A percentile compares a stretch with the other conserved stretches of the same genome.
Evolutionary conservation across 139 green algal species (phyloP).

Genomic region (Chlamydomonas applanata): DNA sequence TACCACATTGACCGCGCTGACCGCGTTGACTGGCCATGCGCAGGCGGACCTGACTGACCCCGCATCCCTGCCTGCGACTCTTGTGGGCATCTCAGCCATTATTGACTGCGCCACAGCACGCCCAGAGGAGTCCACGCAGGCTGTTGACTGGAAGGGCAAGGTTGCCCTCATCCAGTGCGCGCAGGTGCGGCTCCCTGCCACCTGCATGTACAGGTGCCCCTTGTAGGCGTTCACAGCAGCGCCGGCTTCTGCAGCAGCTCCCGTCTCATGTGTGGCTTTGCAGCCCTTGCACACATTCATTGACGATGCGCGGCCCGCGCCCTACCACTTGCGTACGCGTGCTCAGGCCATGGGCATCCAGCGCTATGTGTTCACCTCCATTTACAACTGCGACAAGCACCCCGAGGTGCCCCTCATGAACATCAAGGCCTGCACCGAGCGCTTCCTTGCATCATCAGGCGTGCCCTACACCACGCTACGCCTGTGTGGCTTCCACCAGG

Average conservation of each 20-base stretch:
- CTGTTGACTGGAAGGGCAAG: constrained; percentile 98
- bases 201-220: background rate
- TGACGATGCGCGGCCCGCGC: no score
- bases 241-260: background rate
- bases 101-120: constrained; percentile 96
- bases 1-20: background rate
- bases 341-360: constrained; percentile 95
- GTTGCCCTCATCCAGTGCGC: constrained; percentile 94
- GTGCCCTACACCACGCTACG: constrained; percentile 94
- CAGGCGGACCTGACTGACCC: constrained; percentile 93
- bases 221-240: background rate
- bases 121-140: constrained; percentile 89
- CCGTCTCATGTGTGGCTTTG: background rate
- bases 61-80: constrained; percentile 86
- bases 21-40: background rate
- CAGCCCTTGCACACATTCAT: background rate
- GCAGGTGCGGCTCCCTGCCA: constrained; percentile 42
- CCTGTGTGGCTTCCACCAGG: constrained; percentile 97
- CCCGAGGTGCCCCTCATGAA: constrained; percentile 91
- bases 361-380: constrained; percentile 97
- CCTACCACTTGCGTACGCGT: background rate
- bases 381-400: constrained; percentile 94
- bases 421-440: constrained; percentile 92
- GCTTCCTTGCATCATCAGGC: constrained; percentile 79
- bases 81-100: constrained; percentile 94